Base-by-base conservation (phyloP, 2,329 filamentous ascomycete species). In the Tolypocladium inflatum region DNA sequence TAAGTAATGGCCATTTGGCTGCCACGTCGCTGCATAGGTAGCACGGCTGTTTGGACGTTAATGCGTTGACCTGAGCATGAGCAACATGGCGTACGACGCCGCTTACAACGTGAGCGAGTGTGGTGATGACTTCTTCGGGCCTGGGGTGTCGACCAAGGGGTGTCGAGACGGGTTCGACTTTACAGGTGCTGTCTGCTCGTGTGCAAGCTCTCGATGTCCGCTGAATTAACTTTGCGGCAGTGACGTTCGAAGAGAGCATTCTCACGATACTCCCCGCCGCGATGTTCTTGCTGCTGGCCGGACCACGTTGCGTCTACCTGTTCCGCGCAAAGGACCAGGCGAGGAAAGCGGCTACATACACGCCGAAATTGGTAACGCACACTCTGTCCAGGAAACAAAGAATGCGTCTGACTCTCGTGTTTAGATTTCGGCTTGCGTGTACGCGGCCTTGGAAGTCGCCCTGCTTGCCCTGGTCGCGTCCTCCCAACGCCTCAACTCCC, bases 161-260 rank as follows among this genome's bases (percentile, higher is more conserved):
- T 70, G 68, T 61, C 66, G 68, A 15, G 68, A 67, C 5, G 68
- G 68, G 2, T 70, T 70, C 17, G 68, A 70, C 51, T 69, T 70
- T 53, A 69, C 68, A n/a, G 54, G 68, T 69, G 55, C 54, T 5
- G 26, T 30, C 26, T 30, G 30, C 33, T 35, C 33, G 33, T 35
- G 33, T 35, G 26, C 26, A 30, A 30, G 1, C 8, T 35, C 33
- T 35, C 8, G 33, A 10, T 2, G 9, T 35, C 33, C 52, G 41
- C 62, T 68, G 30, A 30, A 30, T 30, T 30, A 30, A 67, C 38
- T 3, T 1, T 3, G 43, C n/a, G 17, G 0, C 9, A 70, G 68
- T 70, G n/a, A 57, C 66, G 0, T 70, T 70, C 19, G 61, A 70
- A 54, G 68, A 70, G 30, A 69, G 65, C 30, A 63, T 69, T n/a